A percentile compares a stretch with the other conserved stretches of the same genome.
Conservation (phyloP, 2,329 filamentous ascomycete genomes). For the Tolypocladium ovalisporum region DNA sequence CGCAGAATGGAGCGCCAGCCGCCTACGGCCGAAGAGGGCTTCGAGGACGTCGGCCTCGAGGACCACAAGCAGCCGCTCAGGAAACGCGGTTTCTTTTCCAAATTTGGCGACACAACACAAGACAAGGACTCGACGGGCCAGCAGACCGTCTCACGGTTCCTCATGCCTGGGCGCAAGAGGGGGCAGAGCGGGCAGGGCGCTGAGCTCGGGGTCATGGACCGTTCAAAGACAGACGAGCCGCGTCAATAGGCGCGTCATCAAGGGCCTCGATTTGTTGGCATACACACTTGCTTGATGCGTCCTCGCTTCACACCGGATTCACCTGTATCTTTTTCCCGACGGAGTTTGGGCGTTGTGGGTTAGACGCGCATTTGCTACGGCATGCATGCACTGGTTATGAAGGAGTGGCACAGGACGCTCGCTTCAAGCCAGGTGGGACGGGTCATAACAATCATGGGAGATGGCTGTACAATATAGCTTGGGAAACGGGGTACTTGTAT, state of each 20-base stretch:
- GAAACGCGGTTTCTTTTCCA: constrained; percentile 64
- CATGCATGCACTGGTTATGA: constrained; percentile 6
- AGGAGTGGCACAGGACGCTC: constrained; percentile 6
- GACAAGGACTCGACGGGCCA: constrained; percentile 23
- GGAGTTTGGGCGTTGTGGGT: constrained; percentile 15
- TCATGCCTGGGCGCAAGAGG: constrained; percentile 61
- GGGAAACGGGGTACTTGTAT: not conserved
- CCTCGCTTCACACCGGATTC: not conserved
- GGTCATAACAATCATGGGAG: not conserved
- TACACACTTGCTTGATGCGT: constrained; percentile 1
- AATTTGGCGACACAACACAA: constrained; percentile 53
- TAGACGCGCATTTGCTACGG: constrained; percentile 14
- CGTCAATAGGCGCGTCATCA: not conserved
- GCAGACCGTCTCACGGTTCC: constrained; percentile 44
- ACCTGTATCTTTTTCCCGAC: constrained; percentile 4
- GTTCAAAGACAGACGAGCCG: constrained; percentile 16
- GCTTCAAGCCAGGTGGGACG: not conserved
- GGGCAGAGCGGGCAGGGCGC: constrained; percentile 54
- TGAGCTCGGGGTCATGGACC: constrained; percentile 57
- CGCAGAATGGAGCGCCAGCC: constrained; percentile 47
- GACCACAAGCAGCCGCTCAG: constrained; percentile 44
- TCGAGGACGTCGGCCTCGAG: constrained; percentile 87
- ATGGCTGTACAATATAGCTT: not conserved
- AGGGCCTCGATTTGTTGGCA: not conserved
- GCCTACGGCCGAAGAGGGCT: constrained; percentile 65